phyloP scores from a whole-genome alignment of 352 stramenopile species.

The Globisporangium radiosum region DNA sequence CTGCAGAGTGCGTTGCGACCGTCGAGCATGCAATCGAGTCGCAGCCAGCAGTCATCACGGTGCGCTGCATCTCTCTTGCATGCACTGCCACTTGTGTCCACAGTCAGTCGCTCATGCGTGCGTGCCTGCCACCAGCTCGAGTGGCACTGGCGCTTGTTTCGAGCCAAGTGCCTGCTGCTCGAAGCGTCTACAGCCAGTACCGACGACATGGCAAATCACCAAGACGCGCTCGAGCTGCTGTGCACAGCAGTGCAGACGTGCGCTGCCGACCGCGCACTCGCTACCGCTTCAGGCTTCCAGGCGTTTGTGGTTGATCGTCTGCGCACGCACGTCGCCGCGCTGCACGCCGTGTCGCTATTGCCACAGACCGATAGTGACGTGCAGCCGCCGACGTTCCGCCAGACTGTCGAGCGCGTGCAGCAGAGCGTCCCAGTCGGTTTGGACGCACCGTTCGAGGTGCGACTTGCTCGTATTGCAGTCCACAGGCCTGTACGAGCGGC shows the following conservation, averaged over 20 bases:
- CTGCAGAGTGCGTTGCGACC: slow-evolving; percentile 31
- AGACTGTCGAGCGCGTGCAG: slow-evolving; percentile 47
- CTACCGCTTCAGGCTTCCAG: slow-evolving; percentile 17
- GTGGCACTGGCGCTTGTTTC: slow-evolving; percentile 40
- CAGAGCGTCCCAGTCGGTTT: slow-evolving; percentile 34
- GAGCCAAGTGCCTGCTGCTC: slow-evolving; percentile 47
- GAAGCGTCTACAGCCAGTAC: slow-evolving; percentile 39
- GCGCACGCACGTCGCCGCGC: slow-evolving; percentile 40
- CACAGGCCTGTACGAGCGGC: too few relatives aligned
- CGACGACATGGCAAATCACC: slow-evolving; percentile 19
- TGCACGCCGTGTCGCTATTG: slow-evolving; percentile 36
- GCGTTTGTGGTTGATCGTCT: slow-evolving; percentile 51
- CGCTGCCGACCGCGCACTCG: neutral
- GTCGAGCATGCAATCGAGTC: slow-evolving; percentile 22
- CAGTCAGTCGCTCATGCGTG: neutral
- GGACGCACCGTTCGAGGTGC: slow-evolving; percentile 48
- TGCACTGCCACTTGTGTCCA: neutral
- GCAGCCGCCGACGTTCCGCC: slow-evolving; percentile 17
- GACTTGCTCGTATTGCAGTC: neutral
- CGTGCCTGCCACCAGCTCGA: slow-evolving; percentile 18
- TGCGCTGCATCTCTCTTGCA: neutral
- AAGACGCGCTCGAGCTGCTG: slow-evolving; percentile 34
- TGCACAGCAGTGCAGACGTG: slow-evolving; percentile 28
- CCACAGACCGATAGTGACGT: slow-evolving; percentile 17
- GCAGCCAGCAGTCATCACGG: slow-evolving; percentile 1